A percentile compares a stretch with the other conserved stretches of the same genome.
Evolutionary conservation across 1,139 yeast genomes (phyloP).

Genomic region (Arxiozyma slooffiae): DNA sequence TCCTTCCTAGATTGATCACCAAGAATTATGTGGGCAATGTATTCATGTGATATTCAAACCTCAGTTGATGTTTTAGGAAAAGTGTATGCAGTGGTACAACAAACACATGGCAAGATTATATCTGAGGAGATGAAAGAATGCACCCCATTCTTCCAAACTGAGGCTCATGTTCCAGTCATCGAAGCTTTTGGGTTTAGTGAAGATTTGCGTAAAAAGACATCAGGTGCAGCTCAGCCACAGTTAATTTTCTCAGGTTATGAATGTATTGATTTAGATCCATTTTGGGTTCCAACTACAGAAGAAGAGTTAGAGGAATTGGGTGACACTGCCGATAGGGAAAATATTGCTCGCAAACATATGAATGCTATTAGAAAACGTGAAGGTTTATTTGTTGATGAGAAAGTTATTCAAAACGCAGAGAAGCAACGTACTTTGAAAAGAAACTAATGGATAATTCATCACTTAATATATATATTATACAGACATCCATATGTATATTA

Average conservation of each 20-base stretch:
- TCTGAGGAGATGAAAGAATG: constrained; percentile 97
- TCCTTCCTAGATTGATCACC: constrained; percentile 76
- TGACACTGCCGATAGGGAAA: constrained; percentile 85
- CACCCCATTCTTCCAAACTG: constrained; percentile 85
- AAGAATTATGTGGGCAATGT: constrained; percentile 82
- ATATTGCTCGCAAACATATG: constrained; percentile 80
- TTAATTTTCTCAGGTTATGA: constrained; percentile 85
- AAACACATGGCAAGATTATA: constrained; percentile 72
- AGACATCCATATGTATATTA: no score
- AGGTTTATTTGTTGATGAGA: constrained; percentile 84
- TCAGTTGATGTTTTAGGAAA: constrained; percentile 89
- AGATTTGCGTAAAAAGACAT: constrained; percentile 83
- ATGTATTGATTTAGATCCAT: constrained; percentile 82
- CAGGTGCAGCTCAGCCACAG: constrained; percentile 97
- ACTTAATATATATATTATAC: no score
- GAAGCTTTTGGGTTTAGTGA: constrained; percentile 97
- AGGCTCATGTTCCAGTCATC: constrained; percentile 80
- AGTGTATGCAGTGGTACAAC: constrained; percentile 89
- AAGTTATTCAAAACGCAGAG: constrained; percentile 83
- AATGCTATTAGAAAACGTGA: constrained; percentile 72
- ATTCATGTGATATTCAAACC: constrained; percentile 90
- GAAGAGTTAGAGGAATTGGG: constrained; percentile 93
- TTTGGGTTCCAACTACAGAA: constrained; percentile 98
- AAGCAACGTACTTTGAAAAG: constrained; percentile 79
- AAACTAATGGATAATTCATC: constrained; percentile 20